Percentiles rank a stretch among this genome's conserved stretches.
phyloP scores from a whole-genome alignment of 2,329 filamentous ascomycete species.

The Phaeosphaeria sp. region DNA sequence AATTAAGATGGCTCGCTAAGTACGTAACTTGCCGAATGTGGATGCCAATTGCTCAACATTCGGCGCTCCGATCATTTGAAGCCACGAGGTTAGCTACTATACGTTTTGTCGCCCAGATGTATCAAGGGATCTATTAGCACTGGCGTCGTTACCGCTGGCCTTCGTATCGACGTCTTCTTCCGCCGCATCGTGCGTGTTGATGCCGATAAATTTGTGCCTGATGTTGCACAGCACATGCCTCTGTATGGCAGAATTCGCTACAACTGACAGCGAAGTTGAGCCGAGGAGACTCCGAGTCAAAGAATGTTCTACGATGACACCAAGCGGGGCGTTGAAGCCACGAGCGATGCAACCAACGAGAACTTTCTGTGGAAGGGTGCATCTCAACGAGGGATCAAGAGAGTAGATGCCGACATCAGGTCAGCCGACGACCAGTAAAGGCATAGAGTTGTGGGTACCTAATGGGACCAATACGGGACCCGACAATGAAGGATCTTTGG shows the following conservation, averaged over 20 bases:
- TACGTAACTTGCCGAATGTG: not conserved
- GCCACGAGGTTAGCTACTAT: not conserved
- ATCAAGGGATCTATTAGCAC: not conserved
- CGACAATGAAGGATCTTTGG: not conserved
- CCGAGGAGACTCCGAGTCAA: not conserved
- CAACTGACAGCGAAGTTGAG: not conserved
- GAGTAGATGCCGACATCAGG: slow-evolving; percentile 23
- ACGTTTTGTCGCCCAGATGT: not conserved
- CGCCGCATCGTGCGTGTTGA: not conserved
- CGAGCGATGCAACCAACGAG: slow-evolving; percentile 3
- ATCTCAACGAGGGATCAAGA: slow-evolving; percentile 7
- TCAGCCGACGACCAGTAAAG: slow-evolving; percentile 17
- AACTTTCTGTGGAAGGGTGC: slow-evolving; percentile 8
- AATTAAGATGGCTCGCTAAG: not conserved
- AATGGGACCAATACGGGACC: not conserved
- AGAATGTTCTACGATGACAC: not conserved
- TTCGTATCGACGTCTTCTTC: not conserved
- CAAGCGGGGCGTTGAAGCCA: not conserved
- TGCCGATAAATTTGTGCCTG: not conserved
- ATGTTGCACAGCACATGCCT: not conserved
- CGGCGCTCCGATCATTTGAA: not conserved
- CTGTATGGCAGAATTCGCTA: not conserved
- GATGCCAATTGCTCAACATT: not conserved
- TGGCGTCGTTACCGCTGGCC: not conserved
- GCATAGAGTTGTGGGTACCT: slow-evolving; percentile 25